These are phyloP conservation scores for Vitis riparia DNA, from an alignment of 164 flowering plant genomes.

Conservation along the genomic window DNA sequence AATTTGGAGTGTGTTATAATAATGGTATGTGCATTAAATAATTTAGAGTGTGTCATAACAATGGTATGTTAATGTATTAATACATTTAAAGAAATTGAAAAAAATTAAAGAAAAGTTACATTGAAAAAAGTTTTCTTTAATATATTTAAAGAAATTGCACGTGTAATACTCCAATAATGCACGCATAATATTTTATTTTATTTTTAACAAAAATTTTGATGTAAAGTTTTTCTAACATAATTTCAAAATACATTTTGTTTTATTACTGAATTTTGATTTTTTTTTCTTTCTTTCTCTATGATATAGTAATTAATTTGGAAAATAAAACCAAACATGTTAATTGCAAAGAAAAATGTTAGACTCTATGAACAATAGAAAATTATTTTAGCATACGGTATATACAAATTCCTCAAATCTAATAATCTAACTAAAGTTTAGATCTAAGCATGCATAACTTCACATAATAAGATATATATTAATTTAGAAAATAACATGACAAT, in stretches of 20 bases:
- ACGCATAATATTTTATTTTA: too few relatives aligned
- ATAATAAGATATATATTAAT: background rate
- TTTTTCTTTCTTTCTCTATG: slow-evolving; percentile 85
- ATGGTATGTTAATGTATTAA: too few relatives aligned
- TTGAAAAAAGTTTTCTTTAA: too few relatives aligned
- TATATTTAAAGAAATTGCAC: too few relatives aligned
- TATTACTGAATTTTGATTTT: slow-evolving; percentile 9
- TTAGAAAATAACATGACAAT: too few relatives aligned
- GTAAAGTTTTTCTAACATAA: too few relatives aligned
- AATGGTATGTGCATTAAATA: too few relatives aligned
- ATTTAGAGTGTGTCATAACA: slow-evolving; percentile 15
- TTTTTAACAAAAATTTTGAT: too few relatives aligned
- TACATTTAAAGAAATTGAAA: too few relatives aligned
- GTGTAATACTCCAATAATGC: too few relatives aligned
- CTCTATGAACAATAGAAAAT: slow-evolving; percentile 34
- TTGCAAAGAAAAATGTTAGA: slow-evolving; percentile 87
- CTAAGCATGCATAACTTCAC: slow-evolving; percentile 33
- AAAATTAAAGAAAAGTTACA: too few relatives aligned
- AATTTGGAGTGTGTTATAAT: slow-evolving; percentile 52
- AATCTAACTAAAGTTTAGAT: slow-evolving; percentile 75
- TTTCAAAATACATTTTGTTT: too few relatives aligned
- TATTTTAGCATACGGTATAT: slow-evolving; percentile 47
- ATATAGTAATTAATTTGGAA: slow-evolving; percentile 77
- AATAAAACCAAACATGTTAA: slow-evolving; percentile 90
- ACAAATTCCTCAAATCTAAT: slow-evolving; percentile 83